Evolutionary conservation across 345 rosid species (phyloP), one percentile per base, ranked within the genome.

Genomic region (Brassica napus): DNA sequence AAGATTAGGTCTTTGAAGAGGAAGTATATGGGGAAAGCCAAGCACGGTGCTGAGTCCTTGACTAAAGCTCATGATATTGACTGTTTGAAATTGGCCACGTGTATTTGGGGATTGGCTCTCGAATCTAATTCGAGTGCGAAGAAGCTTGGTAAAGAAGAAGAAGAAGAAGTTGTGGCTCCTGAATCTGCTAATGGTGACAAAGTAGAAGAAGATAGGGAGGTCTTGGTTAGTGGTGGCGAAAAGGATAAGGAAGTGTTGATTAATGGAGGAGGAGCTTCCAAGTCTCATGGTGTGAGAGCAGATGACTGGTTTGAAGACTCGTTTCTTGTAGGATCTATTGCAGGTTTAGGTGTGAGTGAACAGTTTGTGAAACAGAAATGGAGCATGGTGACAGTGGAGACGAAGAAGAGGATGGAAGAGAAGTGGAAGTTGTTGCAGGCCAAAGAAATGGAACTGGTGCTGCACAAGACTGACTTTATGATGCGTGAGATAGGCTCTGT

Each of bases 1-100:
- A 88, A 88, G 69, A 78, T 88, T 34, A 69, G 82, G 54, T 37
- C 72, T 18, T 70, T 88, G 35, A 86, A 79, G 79, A 79, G 63
- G 44, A 86, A 84, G 69, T 87, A 74, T 49, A 47, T 63, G 5
- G 71, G 35, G 12, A 82, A 31, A 65, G 58, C 60, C 4, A 78
- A 73, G 55, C 63, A 65, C 0, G 75, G 82, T 15, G n/a, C 64
- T 2, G 81, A 68, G 3, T 68, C 68, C 0, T 75, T 79, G 47
- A 1, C 65, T 0, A 84, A 77, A 59, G 32, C 65, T 10, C 91
- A 86, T 44, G 86, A 84, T 11, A 9, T 49, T 0, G 66, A 64
- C 31, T 26, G 61, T 37, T 78, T 80, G 4, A 67, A 39, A 23
- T 69, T 88, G 3, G 75, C 83, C 0, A 65, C 80, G 72, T 60